phyloP scores from a whole-genome alignment of 805 yeast genomes.

The Jamesozyma jinghongensis region DNA sequence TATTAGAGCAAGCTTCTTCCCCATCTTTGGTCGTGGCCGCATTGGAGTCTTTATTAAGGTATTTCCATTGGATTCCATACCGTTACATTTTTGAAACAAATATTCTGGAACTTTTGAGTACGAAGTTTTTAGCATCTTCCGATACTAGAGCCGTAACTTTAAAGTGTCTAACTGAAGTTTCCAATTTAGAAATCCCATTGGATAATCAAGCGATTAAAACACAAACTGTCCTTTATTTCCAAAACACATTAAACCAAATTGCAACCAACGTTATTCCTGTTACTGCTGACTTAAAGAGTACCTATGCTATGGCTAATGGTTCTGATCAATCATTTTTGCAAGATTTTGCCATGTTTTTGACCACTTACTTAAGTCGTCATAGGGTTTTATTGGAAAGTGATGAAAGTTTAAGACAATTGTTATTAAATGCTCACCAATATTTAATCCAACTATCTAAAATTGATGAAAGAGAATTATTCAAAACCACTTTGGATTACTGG shows the following conservation, averaged over 20 bases:
- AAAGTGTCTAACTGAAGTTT: slow-evolving; percentile 88
- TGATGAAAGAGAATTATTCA: slow-evolving; percentile 92
- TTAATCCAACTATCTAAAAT: slow-evolving; percentile 77
- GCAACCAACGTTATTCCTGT: slow-evolving; percentile 57
- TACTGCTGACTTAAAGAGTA: slow-evolving; percentile 56
- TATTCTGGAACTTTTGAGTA: slow-evolving; percentile 58
- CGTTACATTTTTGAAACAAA: slow-evolving; percentile 86
- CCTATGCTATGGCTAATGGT: slow-evolving; percentile 67
- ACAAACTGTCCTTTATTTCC: slow-evolving; percentile 62
- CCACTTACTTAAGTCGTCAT: slow-evolving; percentile 75
- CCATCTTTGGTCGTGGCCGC: slow-evolving; percentile 81
- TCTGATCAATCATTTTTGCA: slow-evolving; percentile 89
- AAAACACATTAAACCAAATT: slow-evolving; percentile 62
- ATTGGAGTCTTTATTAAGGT: slow-evolving; percentile 68
- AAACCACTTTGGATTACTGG: slow-evolving; percentile 95
- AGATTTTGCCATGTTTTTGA: slow-evolving; percentile 87
- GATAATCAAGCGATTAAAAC: slow-evolving; percentile 33
- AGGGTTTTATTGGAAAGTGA: slow-evolving; percentile 51
- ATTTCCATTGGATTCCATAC: slow-evolving; percentile 90
- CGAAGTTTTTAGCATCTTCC: slow-evolving; percentile 65
- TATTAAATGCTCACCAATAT: slow-evolving; percentile 68
- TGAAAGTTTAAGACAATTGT: slow-evolving; percentile 45
- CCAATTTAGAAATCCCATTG: slow-evolving; percentile 52
- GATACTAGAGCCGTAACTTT: slow-evolving; percentile 78
- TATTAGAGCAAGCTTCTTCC: slow-evolving; percentile 79